Evolutionary conservation across 768 basidiomycete species (phyloP), one percentile per base, ranked within the genome.

Genomic region (Sutorius australiensis): DNA sequence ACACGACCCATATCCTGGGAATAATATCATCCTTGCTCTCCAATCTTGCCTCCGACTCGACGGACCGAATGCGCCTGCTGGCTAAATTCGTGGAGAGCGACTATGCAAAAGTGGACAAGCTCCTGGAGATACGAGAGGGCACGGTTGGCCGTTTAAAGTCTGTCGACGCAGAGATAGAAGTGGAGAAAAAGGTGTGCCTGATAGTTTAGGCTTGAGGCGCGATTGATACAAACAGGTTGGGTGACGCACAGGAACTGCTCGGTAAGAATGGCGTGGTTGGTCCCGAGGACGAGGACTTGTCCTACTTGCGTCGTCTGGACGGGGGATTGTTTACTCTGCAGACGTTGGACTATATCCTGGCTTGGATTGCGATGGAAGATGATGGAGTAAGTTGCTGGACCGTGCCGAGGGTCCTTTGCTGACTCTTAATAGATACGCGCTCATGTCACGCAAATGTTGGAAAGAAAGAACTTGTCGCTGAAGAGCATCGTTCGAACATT

Each of bases 321-420:
- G 84, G 85, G 2, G 97, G 97, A 0, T 71, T 97, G 40, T 93
- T 89, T 65, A 88, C 87, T 2, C 70, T 98, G 8, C 95, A 98
- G 63, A 92, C 86, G 16, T 81, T 92, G 37, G 95, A 98, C 68
- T 98, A 95, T 61, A 89, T 98, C 54, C 71, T 98, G 36, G 93
- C 89, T 6, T 99, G 97, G 97, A 71, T 98, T 27, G 80, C 84
- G 50, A 95, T 98, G 94, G 97, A 99, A 72, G 95, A 98, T 61
- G 95, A 98, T 61, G 97, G 95, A 34, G 97, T 97, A 73, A 51
- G 89, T 55, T 16, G 17, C 24, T 32, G 44, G 7, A 31, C 6
- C 16, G 9, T 38, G 13, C 19, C 19, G 6, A 11, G 28, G 27
- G 19, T 33, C 36, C 38, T 40, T 34, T 41, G 17, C 58, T 62